Base-by-base conservation (phyloP, 1,284 basidiomycete species). In the Trametes hirsuta region DNA sequence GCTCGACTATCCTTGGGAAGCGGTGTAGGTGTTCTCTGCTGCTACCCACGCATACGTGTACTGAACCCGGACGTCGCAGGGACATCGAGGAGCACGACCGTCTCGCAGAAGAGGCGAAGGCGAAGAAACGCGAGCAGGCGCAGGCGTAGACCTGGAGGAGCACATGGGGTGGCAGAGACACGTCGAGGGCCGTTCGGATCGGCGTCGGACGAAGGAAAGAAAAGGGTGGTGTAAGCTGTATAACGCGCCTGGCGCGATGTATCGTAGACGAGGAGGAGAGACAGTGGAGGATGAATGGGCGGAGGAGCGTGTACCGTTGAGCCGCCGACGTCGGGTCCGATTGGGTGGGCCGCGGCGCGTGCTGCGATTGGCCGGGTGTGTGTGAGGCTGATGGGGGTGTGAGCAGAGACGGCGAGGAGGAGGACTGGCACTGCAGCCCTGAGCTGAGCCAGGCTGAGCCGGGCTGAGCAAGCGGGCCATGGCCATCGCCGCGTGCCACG, bases 1-100 rank as follows among this genome's bases (percentile, higher is more conserved):
- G 90, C 77, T 93, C 65, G 90, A 93, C 71, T 93, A 93, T 72
- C 91, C 91, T 69, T 93, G 91, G 91, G 91, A 93, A 78, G 83
- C 86, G 14, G 79, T 72, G 90, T 91, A 71, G 76, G 88, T 70
- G 14, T 46, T 14, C 40, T 21, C 57, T 62, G 59, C 46, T 46
- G 56, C 39, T 51, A 41, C 54, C 47, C 50, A 59, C 61, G 40
- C 55, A 55, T 24, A 68, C 66, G 63, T 58, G 60, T n/a, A 53
- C 52, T 61, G 42, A 55, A 42, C 25, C 4, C 18, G 37, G 24
- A 50, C 18, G 44, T 30, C 35, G 22, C 69, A 93, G 90, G 59
- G 82, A 91, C 68, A 93, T 93, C 68, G 90, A 91, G 61, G 87
- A 87, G 68, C 91, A 93, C 69, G 90, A 93, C 70, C 77, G 78